Evolutionary conservation across 805 yeast genomes (phyloP), one percentile per base, ranked within the genome.

Genomic region (Starmerella scarabaei): DNA sequence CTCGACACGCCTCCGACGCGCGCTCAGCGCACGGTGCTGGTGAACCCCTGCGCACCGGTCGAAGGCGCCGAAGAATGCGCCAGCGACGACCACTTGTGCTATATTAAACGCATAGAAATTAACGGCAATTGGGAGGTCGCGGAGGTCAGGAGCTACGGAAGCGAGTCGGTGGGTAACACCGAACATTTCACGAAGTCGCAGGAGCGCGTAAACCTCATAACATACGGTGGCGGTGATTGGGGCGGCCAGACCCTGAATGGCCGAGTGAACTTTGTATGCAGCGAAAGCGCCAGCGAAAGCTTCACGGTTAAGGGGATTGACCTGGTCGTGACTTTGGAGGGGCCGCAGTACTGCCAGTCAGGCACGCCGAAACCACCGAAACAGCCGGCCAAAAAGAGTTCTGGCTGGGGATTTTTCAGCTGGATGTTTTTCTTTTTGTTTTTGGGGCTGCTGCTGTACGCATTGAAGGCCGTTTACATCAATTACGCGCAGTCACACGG

Each of bases 1-100:
- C n/a, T n/a, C n/a, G n/a, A n/a, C n/a, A 82, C 95, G 9, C 97
- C 97, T 15, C 97, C 98, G 1, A 71, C 88, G 11, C 61, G 58
- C 24, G 72, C 80, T 1, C 68, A 63, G 36, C 59, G 67, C 26
- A 66, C 72, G 3, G 82, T 94, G 86, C 73, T 68, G 52, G 47
- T 86, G 28, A 79, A 83, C 37, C 64, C 84, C 7, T 83, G 93
- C 61, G 75, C 72, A 34, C 62, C 71, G 0, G 56, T 68, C n/a
- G 53, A 58, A 18, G 58, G 66, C 8, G 31, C 17, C 21, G 23
- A 21, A 3, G 38, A 34, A 23, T 86, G 96, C 60, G 78, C 85
- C 0, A 62, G 63, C 35, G 75, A 78, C 46, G 73, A 86, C 1
- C 81, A 80, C 48, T 57, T 86, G 7, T 88, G 98, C 59, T 94